Evolutionary conservation across 2,329 filamentous ascomycete species (phyloP), one percentile per base, ranked within the genome.

Genomic region (Didymella sp.): DNA sequence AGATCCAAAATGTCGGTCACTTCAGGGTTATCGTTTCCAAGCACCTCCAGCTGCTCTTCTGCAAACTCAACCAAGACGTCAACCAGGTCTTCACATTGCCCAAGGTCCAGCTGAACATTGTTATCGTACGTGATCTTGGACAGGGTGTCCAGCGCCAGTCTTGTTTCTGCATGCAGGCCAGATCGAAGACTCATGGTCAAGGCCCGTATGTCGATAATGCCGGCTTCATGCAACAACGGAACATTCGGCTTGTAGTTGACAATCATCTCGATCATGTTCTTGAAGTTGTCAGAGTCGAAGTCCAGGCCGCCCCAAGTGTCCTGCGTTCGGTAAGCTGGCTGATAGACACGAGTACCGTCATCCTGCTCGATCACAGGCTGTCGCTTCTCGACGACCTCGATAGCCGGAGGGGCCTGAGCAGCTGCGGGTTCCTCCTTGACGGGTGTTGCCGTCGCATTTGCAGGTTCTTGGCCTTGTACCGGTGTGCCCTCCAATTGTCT

Each of bases 31-130:
- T 94, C 88, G 62, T 96, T 91, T 0, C 88, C 89, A n/a, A 99
- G 82, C 11, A 90, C 74, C 35, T 96, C 92, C 22, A 94, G 80
- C 73, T 97, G 92, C 12, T 93, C 89, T 74, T 97, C 92, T 1
- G 91, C 95, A 72, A 91, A 96, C 64, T 98, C 95, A 30, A 97
- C 81, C 48, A 99, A 78, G 0, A 90, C 89, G 58, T 98, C 95
- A 17, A 96, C 84, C 54, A 99, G 77, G 72, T 98, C 95, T 55
- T 96, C 93, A 54, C 73, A 76, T 56, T 74, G 71, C 37, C 69
- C 67, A 31, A 76, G 58, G 42, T 76, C 73, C 17, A 76, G 53
- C 21, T 70, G 68, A 13, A 75, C 53, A 11, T 66, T 64, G 41
- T 71, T 68, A 48, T 76, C 73, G 49, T 73, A 85, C 2, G 90